phyloP scores from a whole-genome alignment of 768 basidiomycete genomes.

The Hemileccinum rubropunctum region DNA sequence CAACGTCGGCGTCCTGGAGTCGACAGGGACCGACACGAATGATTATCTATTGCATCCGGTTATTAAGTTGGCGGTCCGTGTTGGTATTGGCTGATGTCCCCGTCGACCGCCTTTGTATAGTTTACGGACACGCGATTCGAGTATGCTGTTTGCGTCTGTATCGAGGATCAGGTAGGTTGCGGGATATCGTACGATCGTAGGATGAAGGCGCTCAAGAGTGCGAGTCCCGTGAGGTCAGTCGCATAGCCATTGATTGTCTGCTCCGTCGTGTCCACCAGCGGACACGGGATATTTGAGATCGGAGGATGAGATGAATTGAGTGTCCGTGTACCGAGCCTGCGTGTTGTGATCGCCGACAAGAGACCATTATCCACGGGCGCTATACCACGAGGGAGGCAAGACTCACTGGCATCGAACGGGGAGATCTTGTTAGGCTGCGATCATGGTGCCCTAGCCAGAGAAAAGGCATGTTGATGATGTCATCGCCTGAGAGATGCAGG shows the following conservation, averaged over 20 bases:
- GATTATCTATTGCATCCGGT: neutral
- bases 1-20: neutral
- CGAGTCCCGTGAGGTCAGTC: no score
- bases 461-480: neutral
- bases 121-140: no score
- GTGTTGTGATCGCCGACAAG: constrained; percentile 22
- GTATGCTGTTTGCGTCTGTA: no score
- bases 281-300: constrained; percentile 10
- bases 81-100: neutral
- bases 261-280: neutral
- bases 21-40: no score
- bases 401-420: constrained; percentile 1
- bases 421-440: neutral
- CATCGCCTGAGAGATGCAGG: neutral
- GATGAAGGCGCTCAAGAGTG: neutral
- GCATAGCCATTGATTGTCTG: constrained; percentile 1
- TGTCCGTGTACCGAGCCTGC: constrained; percentile 4
- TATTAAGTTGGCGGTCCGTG: neutral
- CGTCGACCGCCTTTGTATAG: no score
- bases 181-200: neutral
- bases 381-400: constrained; percentile 12
- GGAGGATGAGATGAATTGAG: neutral
- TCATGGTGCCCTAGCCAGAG: neutral
- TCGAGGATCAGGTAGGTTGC: no score
- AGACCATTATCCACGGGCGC: neutral